Evolutionary conservation across 768 basidiomycete species (phyloP).

Genomic region (Agaricus subrufescens): DNA sequence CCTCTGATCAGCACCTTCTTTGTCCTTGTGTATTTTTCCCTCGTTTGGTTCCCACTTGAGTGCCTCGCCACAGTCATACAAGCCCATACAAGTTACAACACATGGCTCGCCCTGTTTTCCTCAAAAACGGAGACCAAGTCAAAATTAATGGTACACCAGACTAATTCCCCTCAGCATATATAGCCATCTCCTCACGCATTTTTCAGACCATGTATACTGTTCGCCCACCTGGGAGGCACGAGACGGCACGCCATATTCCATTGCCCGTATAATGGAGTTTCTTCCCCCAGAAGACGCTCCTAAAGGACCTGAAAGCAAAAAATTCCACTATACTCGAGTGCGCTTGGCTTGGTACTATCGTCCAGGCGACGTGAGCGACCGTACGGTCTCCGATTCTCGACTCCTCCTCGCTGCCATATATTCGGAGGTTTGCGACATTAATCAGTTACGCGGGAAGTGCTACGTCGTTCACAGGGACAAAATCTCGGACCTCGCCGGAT

Average conservation of each 20-base stretch:
- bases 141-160: constrained; percentile 75
- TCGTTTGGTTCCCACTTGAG: constrained; percentile 25
- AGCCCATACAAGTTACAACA: constrained; percentile 11
- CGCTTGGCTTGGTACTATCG: constrained; percentile 96
- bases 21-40: constrained; percentile 18
- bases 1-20: constrained; percentile 15
- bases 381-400: constrained; percentile 85
- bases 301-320: constrained; percentile 62
- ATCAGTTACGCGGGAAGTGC: constrained; percentile 89
- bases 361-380: constrained; percentile 91
- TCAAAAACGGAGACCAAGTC: constrained; percentile 81
- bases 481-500: constrained; percentile 86
- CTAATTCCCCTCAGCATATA: constrained; percentile 13
- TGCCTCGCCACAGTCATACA: constrained; percentile 17
- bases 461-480: constrained; percentile 94
- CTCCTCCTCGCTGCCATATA: constrained; percentile 94
- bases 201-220: constrained; percentile 94
- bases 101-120: constrained; percentile 50
- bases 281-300: constrained; percentile 72
- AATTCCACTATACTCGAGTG: constrained; percentile 74
- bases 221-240: constrained; percentile 89
- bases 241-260: constrained; percentile 92
- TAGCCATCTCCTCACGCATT: constrained; percentile 22
- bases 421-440: constrained; percentile 93
- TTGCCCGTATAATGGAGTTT: constrained; percentile 97